These are phyloP conservation scores for Dioscorea dumetorum DNA, from an alignment of 106 monocot genomes.

Conservation along the genomic window DNA sequence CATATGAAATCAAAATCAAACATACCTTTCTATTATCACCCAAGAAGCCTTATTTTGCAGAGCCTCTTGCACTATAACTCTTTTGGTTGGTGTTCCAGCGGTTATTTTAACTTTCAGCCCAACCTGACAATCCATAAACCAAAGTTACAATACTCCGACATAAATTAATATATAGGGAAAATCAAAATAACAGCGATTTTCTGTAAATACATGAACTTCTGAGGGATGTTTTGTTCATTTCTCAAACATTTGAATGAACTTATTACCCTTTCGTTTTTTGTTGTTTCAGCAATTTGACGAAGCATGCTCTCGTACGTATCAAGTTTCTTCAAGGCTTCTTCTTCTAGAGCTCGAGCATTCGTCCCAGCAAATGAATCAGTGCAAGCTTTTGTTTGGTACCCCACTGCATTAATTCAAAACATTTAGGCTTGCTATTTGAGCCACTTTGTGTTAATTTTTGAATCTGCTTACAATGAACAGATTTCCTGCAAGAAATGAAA, in stretches of 20 bases:
- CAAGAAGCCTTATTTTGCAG: conserved; percentile 26
- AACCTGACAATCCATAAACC: conserved; percentile 13
- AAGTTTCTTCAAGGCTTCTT: conserved; percentile 22
- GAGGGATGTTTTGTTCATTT: no score
- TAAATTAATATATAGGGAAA: no score
- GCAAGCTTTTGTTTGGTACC: conserved; percentile 37
- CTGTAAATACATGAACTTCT: no score
- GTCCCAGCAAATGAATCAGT: conserved; percentile 31
- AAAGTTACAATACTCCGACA: background rate
- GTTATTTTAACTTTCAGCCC: conserved; percentile 28
- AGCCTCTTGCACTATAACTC: conserved; percentile 38
- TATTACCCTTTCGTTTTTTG: conserved; percentile 21
- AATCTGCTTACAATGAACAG: no score
- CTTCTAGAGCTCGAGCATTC: conserved; percentile 19
- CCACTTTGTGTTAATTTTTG: no score
- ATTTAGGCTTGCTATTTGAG: background rate
- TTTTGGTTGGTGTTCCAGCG: conserved; percentile 34
- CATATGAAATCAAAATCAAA: background rate
- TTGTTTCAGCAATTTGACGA: conserved; percentile 10
- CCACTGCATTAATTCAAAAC: conserved; percentile 19
- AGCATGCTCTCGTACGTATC: conserved; percentile 27
- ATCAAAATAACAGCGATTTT: no score
- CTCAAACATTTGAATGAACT: background rate
- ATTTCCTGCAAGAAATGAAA: background rate
- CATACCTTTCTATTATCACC: conserved; percentile 41